Evolutionary conservation across 352 stramenopile species (phyloP).

Genomic region (Pythium brachiatum): DNA sequence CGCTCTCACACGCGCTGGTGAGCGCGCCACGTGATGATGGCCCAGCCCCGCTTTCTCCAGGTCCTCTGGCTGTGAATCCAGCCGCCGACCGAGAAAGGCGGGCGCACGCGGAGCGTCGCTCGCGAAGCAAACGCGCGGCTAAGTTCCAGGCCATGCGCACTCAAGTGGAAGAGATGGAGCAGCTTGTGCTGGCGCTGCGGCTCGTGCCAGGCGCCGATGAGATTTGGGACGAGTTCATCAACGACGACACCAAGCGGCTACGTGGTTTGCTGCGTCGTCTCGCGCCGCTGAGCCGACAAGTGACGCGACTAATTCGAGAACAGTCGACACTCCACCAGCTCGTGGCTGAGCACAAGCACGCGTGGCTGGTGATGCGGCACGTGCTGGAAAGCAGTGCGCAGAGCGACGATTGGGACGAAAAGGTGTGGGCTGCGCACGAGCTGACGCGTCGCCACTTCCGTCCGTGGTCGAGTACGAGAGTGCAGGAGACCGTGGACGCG

Average conservation of each 20-base stretch:
- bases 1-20: too few relatives aligned
- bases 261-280: neutral
- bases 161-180: slow-evolving; percentile 2
- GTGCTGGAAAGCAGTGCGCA: neutral
- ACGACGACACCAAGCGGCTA: slow-evolving; percentile 7
- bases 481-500: too few relatives aligned
- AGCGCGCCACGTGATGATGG: too few relatives aligned
- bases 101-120: neutral
- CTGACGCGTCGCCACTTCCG: too few relatives aligned
- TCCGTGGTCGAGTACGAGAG: too few relatives aligned
- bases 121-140: neutral
- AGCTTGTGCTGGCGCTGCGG: slow-evolving; percentile 2
- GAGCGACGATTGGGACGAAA: slow-evolving; percentile 1
- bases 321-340: neutral
- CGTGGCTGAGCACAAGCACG: slow-evolving; percentile 6
- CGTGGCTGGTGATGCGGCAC: neutral
- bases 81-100: neutral
- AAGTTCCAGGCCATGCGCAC: neutral
- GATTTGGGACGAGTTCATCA: slow-evolving; percentile 11
- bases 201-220: slow-evolving; percentile 2
- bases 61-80: too few relatives aligned
- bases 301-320: neutral
- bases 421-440: too few relatives aligned
- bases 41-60: too few relatives aligned
- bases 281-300: neutral